phyloP scores from a whole-genome alignment of 2,329 filamentous ascomycete genomes.

The Teratosphaeriaceae sp. region DNA sequence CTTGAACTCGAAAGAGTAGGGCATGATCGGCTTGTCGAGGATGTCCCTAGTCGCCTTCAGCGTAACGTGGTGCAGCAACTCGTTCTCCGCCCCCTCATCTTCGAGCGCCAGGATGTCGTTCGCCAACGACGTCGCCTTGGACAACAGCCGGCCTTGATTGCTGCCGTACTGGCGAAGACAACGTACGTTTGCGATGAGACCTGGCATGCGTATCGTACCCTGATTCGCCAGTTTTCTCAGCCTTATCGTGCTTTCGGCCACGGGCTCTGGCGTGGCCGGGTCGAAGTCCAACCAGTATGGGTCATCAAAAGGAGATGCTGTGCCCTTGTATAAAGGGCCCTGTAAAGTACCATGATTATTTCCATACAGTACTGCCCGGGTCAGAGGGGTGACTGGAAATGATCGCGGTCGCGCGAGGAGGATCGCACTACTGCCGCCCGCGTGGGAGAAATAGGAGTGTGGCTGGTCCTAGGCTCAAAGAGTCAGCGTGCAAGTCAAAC shows the following conservation, averaged over 20 bases:
- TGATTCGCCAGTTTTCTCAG: slow-evolving; percentile 2
- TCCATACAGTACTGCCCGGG: slow-evolving; percentile 2
- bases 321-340: not conserved
- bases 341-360: slow-evolving; percentile 3
- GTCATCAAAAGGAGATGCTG: slow-evolving; percentile 2
- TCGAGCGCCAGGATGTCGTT: not conserved
- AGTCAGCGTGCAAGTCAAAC: no score
- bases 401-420: not conserved
- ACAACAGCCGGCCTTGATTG: not conserved
- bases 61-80: not conserved
- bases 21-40: not conserved
- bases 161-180: not conserved
- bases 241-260: not conserved
- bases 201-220: not conserved
- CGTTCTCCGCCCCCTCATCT: not conserved
- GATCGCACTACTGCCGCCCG: slow-evolving; percentile 2
- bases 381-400: not conserved
- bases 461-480: no score
- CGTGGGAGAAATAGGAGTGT: slow-evolving; percentile 1
- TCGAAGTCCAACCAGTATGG: slow-evolving; percentile 4
- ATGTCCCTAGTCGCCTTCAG: not conserved
- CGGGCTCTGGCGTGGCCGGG: not conserved
- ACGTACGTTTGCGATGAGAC: slow-evolving; percentile 1
- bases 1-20: slow-evolving; percentile 1
- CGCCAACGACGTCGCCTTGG: not conserved